These are phyloP conservation scores for Coffea humblotiana DNA, from an alignment of 305 asterid genomes.

Conservation along the genomic window DNA sequence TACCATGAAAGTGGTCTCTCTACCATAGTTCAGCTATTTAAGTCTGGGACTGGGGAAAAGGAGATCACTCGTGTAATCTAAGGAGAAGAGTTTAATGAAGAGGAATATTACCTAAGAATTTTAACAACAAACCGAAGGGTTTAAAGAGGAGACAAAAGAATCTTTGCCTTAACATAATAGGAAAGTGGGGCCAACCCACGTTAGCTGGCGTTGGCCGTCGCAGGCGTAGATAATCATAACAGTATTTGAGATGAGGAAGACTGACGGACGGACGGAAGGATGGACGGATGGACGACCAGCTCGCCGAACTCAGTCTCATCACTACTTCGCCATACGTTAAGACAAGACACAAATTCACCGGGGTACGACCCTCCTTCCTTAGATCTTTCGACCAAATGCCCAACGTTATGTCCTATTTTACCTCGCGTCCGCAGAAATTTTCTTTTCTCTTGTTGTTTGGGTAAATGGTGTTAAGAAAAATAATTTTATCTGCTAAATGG, in stretches of 20 bases:
- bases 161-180: conserved; percentile 14
- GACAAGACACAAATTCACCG: no score
- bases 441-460: neutral
- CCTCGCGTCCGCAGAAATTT: neutral
- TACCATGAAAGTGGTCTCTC: no score
- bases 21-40: no score
- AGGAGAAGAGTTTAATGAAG: neutral
- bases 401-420: neutral
- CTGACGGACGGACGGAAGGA: conserved; percentile 6
- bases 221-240: neutral
- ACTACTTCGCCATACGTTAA: neutral
- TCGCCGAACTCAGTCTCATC: neutral
- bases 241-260: neutral
- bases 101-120: neutral
- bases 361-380: neutral
- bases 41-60: no score
- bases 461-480: neutral
- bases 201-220: conserved; percentile 12
- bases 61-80: neutral
- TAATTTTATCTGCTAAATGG: neutral
- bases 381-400: neutral
- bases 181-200: conserved; percentile 19
- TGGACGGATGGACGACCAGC: conserved; percentile 11
- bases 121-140: neutral
- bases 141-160: neutral